A percentile compares a stretch with the other conserved stretches of the same genome.
Evolutionary conservation across 2,329 filamentous ascomycete species (phyloP).

Genomic region (Hymenotorrendiella dingleyae): DNA sequence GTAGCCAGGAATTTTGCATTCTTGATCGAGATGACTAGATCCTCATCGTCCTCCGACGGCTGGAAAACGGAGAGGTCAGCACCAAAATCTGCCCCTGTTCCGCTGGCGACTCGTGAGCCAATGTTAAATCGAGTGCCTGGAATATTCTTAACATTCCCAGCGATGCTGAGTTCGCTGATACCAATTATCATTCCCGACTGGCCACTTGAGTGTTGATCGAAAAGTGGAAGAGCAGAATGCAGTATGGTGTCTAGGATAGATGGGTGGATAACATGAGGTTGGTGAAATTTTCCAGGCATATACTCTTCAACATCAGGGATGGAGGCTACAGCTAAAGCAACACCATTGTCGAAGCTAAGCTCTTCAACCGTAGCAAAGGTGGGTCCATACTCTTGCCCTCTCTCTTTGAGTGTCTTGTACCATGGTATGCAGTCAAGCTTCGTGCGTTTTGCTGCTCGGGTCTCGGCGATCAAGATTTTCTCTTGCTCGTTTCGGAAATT

Average conservation of each 20-base stretch:
- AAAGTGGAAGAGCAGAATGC: constrained; percentile 2
- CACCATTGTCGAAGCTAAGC: neutral
- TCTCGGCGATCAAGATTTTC: too few species aligned
- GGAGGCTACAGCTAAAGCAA: neutral
- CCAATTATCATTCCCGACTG: constrained; percentile 35
- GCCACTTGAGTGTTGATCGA: constrained; percentile 33
- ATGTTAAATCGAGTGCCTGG: constrained; percentile 4
- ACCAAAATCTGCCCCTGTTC: neutral
- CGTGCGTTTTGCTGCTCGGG: too few species aligned
- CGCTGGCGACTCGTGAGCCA: neutral
- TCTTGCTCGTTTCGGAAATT: too few species aligned
- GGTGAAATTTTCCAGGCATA: constrained; percentile 6
- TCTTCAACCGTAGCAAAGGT: constrained; percentile 5
- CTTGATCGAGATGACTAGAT: neutral
- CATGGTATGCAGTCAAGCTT: too few species aligned
- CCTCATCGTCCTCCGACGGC: neutral
- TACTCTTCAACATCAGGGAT: constrained; percentile 6
- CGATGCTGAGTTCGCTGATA: constrained; percentile 30
- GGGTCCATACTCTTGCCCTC: too few species aligned
- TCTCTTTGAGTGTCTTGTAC: too few species aligned
- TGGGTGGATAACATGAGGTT: constrained; percentile 47
- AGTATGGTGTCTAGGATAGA: constrained; percentile 47
- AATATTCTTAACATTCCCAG: neutral
- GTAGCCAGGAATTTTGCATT: neutral
- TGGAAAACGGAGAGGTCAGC: constrained; percentile 3